Evolutionary conservation across 106 monocot species (phyloP), one percentile per base, ranked within the genome.

Genomic region (Triglochin maritima): DNA sequence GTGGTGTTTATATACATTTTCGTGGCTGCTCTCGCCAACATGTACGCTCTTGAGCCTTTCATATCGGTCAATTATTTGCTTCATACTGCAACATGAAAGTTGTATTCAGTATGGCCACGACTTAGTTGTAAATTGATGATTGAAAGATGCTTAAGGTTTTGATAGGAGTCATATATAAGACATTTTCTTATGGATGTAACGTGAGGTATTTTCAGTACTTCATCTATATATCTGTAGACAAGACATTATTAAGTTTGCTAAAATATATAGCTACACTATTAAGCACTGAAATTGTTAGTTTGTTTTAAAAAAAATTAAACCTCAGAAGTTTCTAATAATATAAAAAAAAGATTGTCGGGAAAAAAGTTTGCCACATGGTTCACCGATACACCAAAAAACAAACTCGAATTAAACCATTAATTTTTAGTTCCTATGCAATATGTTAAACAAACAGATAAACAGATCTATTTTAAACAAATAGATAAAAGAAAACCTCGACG

Each of bases 31-130:
- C 7, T 84, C 78, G 49, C 79, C 81, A n/a, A 83, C 65, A 1
- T 63, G 70, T 51, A 73, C 77, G 64, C 78, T 78, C 4, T 77
- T 78, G 1, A 49, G 68, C 53, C 63, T 86, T 71, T 78, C 79
- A 58, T 89, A 93, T 56, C 78, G 67, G 0, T 84, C 84, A 15
- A 93, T 84, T 50, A 93, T 72, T 44, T 81, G 65, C 53, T 45
- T 64, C 74, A 89, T 89, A 77, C 88, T 92, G 81, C 64, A 74
- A 66, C 2, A n/a, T 15, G 12, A 63, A 46, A 46, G n/a, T 46
- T 7, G 7, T 44, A 61, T 61, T 29, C 41, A 42, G 29, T 42
- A 44, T 57, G n/a, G n/a, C 12, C 5, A 57, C 3, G 12, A 57
- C 5, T 57, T 57, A 5, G 16, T 56, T 2, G 56, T 13, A 13